Base-by-base conservation (phyloP, 2,329 filamentous ascomycete species). In the Fonsecaea nubica region DNA sequence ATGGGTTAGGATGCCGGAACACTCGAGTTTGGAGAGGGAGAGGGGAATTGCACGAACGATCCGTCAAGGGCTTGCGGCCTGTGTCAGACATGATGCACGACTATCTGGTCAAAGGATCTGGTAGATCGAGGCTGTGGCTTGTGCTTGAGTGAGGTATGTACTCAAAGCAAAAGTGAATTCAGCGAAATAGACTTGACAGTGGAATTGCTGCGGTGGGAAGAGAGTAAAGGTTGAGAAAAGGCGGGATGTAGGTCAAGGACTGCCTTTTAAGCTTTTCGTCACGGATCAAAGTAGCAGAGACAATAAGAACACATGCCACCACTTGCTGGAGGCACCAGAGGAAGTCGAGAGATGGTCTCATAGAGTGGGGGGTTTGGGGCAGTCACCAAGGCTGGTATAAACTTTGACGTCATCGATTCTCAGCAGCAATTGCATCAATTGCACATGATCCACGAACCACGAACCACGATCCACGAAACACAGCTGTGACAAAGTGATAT, bases 41-140 rank as follows among this genome's bases (percentile, higher is more conserved):
- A n/a, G 5, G 25, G 6, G 32, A n/a, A 38, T 45, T n/a, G 32
- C 5, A 68, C 68, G 13, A 62, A 70, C 68, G 85, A 76, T 81
- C 81, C 72, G 77, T 74, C 78, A 87, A 83, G 78, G 87, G 85
- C 80, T 89, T 89, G 85, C 87, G 86, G 75, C 81, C 83, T 73
- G 78, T 62, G 79, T 89, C 87, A 83, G 87, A 85, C 75, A 67
- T 74, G 73, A 5, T 75, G 75, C 33, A 6, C 65, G 72, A 21
- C 75, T 76, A 48, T 33, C 40, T 13, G 30, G 4, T 53, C 53
- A 21, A 36, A 36, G 8, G 15, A 50, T 42, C 40, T 42, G 13
- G 40, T 42, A 13, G 40, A 42, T 42, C 1, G 40, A 42, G 40
- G 40, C 15, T 25, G 53, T 58, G 32, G n/a, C 13, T 33, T 56